Evolutionary conservation across 352 stramenopile species (phyloP).

Genomic region (Phytophthora constricta): DNA sequence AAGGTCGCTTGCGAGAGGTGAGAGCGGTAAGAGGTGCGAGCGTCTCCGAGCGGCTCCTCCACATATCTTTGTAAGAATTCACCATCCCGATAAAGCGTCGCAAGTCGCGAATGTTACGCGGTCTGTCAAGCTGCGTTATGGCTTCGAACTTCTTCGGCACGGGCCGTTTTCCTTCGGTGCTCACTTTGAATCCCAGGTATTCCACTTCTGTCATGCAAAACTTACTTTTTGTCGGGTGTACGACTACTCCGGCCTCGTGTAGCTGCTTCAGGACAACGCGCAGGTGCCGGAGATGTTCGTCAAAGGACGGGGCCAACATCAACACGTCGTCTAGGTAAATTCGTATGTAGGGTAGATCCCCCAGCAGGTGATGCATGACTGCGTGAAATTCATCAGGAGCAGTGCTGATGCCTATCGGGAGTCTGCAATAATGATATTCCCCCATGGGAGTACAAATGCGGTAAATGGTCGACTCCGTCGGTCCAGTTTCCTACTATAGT

Average conservation of each 20-base stretch:
- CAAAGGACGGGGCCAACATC: not conserved
- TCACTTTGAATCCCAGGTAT: constrained; percentile 7
- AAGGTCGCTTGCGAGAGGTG: not conserved
- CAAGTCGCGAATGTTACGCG: not conserved
- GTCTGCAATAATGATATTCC: no score
- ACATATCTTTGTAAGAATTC: not conserved
- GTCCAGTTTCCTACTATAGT: no score
- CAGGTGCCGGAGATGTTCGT: constrained; percentile 3
- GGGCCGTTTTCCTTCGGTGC: not conserved
- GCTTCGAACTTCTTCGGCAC: not conserved
- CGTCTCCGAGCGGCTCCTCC: not conserved
- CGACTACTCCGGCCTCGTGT: constrained; percentile 3
- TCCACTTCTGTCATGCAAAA: not conserved
- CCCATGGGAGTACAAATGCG: no score
- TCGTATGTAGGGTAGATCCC: not conserved
- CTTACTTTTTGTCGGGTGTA: constrained; percentile 7
- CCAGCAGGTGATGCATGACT: constrained; percentile 3
- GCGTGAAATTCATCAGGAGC: constrained; percentile 12
- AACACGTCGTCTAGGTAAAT: constrained; percentile 9
- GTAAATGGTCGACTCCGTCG: no score
- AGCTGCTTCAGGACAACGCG: constrained; percentile 3
- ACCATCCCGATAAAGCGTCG: not conserved
- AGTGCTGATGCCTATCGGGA: no score
- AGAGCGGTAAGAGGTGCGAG: not conserved
- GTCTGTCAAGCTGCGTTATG: not conserved